Percentiles rank a stretch among this genome's conserved stretches.
Conservation (phyloP, 2,329 filamentous ascomycete genomes). For the Didymella segeticola region DNA sequence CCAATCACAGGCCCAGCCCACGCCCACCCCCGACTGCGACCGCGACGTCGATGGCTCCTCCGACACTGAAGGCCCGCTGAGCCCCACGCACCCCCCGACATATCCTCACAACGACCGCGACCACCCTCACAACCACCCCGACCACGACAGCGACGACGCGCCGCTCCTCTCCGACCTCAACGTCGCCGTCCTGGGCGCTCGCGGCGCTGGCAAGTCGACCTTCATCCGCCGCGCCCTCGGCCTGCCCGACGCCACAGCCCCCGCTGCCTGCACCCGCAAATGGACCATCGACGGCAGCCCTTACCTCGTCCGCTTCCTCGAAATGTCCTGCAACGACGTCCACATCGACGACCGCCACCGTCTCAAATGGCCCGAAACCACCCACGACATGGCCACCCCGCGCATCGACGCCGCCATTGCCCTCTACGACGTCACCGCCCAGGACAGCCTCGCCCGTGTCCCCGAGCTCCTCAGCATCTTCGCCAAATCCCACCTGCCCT, state of each 20-base stretch:
- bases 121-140: conserved; percentile 32
- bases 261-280: conserved; percentile 57
- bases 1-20: conserved; percentile 21
- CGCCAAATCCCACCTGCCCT: conserved; percentile 74
- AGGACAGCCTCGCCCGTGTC: conserved; percentile 75
- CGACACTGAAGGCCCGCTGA: conserved; percentile 49
- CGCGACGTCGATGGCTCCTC: conserved; percentile 39
- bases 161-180: conserved; percentile 61
- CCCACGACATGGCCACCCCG: conserved; percentile 72
- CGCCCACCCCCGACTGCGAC: conserved; percentile 33
- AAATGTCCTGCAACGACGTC: conserved; percentile 62
- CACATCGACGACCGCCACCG: conserved; percentile 57
- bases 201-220: conserved; percentile 64
- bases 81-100: conserved; percentile 39
- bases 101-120: conserved; percentile 27
- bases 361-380: conserved; percentile 63
- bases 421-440: conserved; percentile 85
- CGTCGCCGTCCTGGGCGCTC: conserved; percentile 63
- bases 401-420: conserved; percentile 83
- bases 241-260: conserved; percentile 54
- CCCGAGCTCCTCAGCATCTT: conserved; percentile 77
- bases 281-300: conserved; percentile 63
- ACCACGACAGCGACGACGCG: conserved; percentile 36
- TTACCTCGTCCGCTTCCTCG: conserved; percentile 64
- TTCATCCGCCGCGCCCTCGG: conserved; percentile 66